Evolutionary conservation across 2,329 filamentous ascomycete species (phyloP).

Genomic region (Epichloe sp.): DNA sequence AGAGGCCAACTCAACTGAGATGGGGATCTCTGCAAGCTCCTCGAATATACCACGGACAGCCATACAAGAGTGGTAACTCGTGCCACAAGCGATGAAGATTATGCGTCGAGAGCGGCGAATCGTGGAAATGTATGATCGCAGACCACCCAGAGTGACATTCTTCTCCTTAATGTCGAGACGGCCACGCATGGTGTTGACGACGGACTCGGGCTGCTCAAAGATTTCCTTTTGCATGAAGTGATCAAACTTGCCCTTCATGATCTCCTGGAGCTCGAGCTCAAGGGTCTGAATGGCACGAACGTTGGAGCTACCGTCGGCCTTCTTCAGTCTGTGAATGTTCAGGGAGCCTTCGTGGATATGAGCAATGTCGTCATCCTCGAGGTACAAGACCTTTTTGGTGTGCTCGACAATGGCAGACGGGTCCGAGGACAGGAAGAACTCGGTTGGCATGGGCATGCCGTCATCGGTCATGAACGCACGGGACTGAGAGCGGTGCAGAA

Average conservation of each 20-base stretch:
- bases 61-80: constrained; percentile 98
- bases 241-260: constrained; percentile 99
- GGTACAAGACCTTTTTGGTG: constrained; percentile 99
- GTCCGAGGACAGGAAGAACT: constrained; percentile 98
- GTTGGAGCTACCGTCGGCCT: constrained; percentile 92
- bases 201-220: constrained; percentile 98
- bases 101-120: constrained; percentile 94
- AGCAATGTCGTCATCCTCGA: constrained; percentile 98
- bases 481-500: constrained; percentile 95
- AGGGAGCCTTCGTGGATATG: constrained; percentile 98
- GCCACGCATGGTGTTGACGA: constrained; percentile 99
- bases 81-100: constrained; percentile 98
- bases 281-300: constrained; percentile 97
- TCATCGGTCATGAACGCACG: constrained; percentile 98
- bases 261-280: constrained; percentile 97
- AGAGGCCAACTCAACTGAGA: constrained; percentile 90
- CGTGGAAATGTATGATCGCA: constrained; percentile 90
- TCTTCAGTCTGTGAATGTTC: constrained; percentile 96
- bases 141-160: constrained; percentile 86
- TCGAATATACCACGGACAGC: constrained; percentile 96
- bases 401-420: constrained; percentile 97
- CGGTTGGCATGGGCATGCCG: constrained; percentile 91
- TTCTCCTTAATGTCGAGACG: constrained; percentile 90
- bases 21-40: constrained; percentile 95
- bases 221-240: constrained; percentile 99